Evolutionary conservation across 768 basidiomycete species (phyloP).

Genomic region (Podaxis sp.): DNA sequence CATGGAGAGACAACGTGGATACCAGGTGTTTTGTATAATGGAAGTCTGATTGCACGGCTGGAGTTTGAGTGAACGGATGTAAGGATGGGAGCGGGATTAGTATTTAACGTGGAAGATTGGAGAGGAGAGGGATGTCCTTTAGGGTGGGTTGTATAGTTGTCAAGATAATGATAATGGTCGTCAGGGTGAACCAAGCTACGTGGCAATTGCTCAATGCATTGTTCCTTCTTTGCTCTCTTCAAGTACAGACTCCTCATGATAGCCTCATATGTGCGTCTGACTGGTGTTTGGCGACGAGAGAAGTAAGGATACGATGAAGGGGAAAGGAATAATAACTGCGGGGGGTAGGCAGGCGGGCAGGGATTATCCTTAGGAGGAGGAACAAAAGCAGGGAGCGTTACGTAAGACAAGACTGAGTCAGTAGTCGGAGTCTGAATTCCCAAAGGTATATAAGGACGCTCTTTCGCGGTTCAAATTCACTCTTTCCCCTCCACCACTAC

Average conservation of each 20-base stretch:
- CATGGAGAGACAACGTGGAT: not conserved
- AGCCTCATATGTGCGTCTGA: not conserved
- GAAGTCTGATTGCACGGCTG: constrained; percentile 5
- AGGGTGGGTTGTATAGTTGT: not conserved
- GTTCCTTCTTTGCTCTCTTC: not conserved
- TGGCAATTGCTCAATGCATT: constrained; percentile 4
- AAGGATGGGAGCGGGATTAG: constrained; percentile 13
- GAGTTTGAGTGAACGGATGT: constrained; percentile 2
- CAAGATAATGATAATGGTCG: constrained; percentile 15
- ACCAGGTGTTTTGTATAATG: constrained; percentile 7
- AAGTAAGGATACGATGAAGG: constrained; percentile 17
- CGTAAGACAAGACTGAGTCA: constrained; percentile 40
- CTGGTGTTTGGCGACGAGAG: constrained; percentile 5
- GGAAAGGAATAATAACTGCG: constrained; percentile 7
- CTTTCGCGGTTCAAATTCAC: constrained; percentile 26
- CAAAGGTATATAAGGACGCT: constrained; percentile 43
- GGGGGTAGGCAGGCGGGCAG: constrained; percentile 13
- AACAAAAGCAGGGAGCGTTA: constrained; percentile 38
- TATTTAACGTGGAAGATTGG: constrained; percentile 7
- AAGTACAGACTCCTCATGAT: not conserved
- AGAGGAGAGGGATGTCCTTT: not conserved
- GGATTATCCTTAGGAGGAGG: constrained; percentile 19
- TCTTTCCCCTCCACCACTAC: constrained; percentile 32
- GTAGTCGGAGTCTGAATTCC: constrained; percentile 43
- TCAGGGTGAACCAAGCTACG: constrained; percentile 15